These are phyloP conservation scores for Suillus subalutaceus DNA, from an alignment of 768 basidiomycete species.

Conservation along the genomic window DNA sequence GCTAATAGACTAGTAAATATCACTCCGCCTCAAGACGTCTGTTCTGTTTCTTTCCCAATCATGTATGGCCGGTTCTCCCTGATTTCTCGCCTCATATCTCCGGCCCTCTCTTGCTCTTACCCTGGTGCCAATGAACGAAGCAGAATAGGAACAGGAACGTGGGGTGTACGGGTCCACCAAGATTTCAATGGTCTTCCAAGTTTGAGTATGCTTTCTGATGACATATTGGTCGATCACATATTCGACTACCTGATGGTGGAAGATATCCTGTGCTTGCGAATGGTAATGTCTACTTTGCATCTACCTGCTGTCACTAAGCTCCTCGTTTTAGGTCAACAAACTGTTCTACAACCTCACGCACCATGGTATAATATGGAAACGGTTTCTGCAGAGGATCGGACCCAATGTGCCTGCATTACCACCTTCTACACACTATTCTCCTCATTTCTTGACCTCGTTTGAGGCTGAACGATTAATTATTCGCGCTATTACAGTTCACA, in stretches of 20 bases:
- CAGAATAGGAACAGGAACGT: constrained; percentile 22
- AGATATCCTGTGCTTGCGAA: constrained; percentile 41
- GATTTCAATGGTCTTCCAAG: constrained; percentile 29
- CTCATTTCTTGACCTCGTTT: constrained; percentile 34
- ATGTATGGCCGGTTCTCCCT: constrained; percentile 16
- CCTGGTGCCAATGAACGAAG: constrained; percentile 5
- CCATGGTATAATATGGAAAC: constrained; percentile 71
- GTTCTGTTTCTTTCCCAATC: not conserved
- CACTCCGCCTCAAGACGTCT: constrained; percentile 9
- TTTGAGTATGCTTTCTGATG: constrained; percentile 37
- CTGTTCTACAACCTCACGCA: constrained; percentile 65
- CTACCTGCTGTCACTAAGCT: constrained; percentile 2
- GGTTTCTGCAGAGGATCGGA: constrained; percentile 53
- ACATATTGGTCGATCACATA: constrained; percentile 41
- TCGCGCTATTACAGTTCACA: constrained; percentile 60
- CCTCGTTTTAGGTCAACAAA: constrained; percentile 51
- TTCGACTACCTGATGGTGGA: constrained; percentile 39
- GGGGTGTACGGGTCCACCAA: constrained; percentile 27
- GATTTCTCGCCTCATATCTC: constrained; percentile 21
- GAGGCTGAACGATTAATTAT: constrained; percentile 61
- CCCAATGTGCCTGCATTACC: constrained; percentile 65
- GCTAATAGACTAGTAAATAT: constrained; percentile 22
- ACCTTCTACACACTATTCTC: constrained; percentile 53
- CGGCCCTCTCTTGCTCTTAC: constrained; percentile 1
- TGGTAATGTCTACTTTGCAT: constrained; percentile 24